Conservation (phyloP, 1,284 basidiomycete species). For the Nidula niveotomentosa region DNA sequence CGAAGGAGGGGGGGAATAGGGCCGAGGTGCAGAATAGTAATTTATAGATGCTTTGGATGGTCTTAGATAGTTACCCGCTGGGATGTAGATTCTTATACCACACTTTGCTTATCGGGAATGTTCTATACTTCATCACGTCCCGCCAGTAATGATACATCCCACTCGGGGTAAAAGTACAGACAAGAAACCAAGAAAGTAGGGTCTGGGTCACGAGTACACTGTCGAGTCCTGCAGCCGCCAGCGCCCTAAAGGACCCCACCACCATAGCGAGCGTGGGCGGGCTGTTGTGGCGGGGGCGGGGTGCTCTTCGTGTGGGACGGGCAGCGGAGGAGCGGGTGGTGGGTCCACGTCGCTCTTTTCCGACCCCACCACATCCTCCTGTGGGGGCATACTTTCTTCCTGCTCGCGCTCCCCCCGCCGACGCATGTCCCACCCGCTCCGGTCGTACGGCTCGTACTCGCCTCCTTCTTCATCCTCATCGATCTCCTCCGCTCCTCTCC, state of each 20-base stretch:
- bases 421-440: slow-evolving; percentile 3
- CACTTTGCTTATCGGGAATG: too few species aligned
- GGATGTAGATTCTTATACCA: too few species aligned
- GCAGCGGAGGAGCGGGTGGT: background rate
- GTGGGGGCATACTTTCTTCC: background rate
- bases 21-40: slow-evolving; percentile 17
- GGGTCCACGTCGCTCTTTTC: background rate
- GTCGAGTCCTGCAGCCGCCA: slow-evolving; percentile 80
- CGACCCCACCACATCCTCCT: slow-evolving; percentile 4
- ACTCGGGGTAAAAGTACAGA: too few species aligned
- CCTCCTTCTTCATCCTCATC: slow-evolving; percentile 11
- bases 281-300: slow-evolving; percentile 10
- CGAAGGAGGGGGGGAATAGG: slow-evolving; percentile 9
- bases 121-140: too few species aligned
- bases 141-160: too few species aligned
- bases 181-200: too few species aligned
- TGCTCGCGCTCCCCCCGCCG: background rate
- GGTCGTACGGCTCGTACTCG: slow-evolving; percentile 10
- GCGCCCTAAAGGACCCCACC: slow-evolving; percentile 73
- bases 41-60: slow-evolving; percentile 12
- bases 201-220: slow-evolving; percentile 40
- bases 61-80: too few species aligned
- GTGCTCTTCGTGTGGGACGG: slow-evolving; percentile 4
- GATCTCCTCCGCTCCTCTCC: slow-evolving; percentile 8
- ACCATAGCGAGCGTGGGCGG: slow-evolving; percentile 54